Conservation (phyloP, 495 filamentous ascomycete genomes). For the Aspergillus indologenus region DNA sequence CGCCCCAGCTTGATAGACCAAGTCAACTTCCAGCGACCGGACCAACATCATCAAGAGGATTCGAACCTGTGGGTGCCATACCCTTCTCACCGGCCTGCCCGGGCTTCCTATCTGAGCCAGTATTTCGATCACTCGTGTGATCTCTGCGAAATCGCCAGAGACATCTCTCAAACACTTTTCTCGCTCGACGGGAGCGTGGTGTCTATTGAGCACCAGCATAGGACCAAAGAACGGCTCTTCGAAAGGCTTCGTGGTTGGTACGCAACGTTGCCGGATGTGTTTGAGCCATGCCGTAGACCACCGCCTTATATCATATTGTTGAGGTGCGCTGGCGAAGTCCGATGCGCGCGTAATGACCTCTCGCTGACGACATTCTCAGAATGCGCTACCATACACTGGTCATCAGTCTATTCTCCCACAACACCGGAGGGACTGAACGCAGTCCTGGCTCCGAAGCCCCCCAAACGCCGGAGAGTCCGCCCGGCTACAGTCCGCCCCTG, state of each 20-base stretch:
- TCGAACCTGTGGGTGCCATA: constrained; percentile 37
- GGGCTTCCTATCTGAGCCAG: constrained; percentile 32
- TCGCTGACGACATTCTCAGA: constrained; percentile 17
- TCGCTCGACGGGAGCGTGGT: constrained; percentile 11
- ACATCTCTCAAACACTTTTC: constrained; percentile 43
- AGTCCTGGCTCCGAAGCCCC: constrained; percentile 20
- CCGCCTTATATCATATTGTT: constrained; percentile 42
- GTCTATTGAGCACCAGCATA: constrained; percentile 16
- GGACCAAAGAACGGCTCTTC: constrained; percentile 33
- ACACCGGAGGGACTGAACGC: constrained; percentile 20
- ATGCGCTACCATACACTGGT: constrained; percentile 41
- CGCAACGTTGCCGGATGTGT: constrained; percentile 30
- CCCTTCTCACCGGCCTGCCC: constrained; percentile 33
- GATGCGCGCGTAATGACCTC: background rate
- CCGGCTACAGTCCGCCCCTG: constrained; percentile 20
- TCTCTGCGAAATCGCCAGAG: constrained; percentile 39
- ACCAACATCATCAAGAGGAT: constrained; percentile 16
- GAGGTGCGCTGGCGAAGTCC: constrained; percentile 24
- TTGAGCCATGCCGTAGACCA: constrained; percentile 22
- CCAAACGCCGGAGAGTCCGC: constrained; percentile 36
- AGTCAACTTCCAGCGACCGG: constrained; percentile 32
- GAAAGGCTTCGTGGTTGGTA: constrained; percentile 35
- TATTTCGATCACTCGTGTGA: constrained; percentile 43
- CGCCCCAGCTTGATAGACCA: constrained; percentile 36
- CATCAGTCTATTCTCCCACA: constrained; percentile 40